A percentile compares a stretch with the other conserved stretches of the same genome.
Conservation (phyloP, 2,329 filamentous ascomycete species). For the Dryadomyces sulphureus region DNA sequence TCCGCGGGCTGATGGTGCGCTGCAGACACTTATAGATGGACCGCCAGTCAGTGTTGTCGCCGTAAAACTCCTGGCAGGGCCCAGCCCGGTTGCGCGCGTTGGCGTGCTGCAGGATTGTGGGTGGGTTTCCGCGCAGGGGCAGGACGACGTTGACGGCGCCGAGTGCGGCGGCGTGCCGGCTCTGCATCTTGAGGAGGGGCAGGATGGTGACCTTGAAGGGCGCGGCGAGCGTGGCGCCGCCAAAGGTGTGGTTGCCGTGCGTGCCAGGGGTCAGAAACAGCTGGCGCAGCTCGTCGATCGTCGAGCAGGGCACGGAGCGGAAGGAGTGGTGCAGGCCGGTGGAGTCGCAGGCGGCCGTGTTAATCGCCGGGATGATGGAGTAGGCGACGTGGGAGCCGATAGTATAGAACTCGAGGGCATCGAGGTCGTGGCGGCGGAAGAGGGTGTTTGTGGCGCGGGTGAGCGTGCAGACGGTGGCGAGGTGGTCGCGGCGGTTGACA, state of each 20-base stretch:
- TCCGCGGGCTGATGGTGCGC: constrained; percentile 54
- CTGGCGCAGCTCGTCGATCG: constrained; percentile 44
- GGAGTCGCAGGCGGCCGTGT: constrained; percentile 50
- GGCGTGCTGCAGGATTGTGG: constrained; percentile 36
- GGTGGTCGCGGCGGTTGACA: constrained; percentile 24
- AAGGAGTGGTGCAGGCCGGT: constrained; percentile 56
- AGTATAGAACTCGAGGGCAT: constrained; percentile 54
- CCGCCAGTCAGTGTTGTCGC: constrained; percentile 29
- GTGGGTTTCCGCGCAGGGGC: constrained; percentile 39
- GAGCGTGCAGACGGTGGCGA: constrained; percentile 36
- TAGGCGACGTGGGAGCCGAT: constrained; percentile 54
- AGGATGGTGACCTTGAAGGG: constrained; percentile 60
- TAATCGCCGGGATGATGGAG: constrained; percentile 59
- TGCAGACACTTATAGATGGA: constrained; percentile 41
- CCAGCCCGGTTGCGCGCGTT: constrained; percentile 46
- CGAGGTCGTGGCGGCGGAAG: constrained; percentile 45
- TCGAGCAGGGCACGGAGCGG: constrained; percentile 41
- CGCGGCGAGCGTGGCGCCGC: constrained; percentile 51
- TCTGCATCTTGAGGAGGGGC: constrained; percentile 47
- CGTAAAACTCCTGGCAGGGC: constrained; percentile 48
- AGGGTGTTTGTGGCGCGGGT: constrained; percentile 41
- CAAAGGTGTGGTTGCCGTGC: constrained; percentile 31
- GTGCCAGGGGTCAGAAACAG: constrained; percentile 34
- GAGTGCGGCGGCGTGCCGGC: constrained; percentile 53
- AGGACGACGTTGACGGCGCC: constrained; percentile 60